These are phyloP conservation scores for Castanea mollissima DNA, from an alignment of 306 rosid genomes.

Conservation along the genomic window DNA sequence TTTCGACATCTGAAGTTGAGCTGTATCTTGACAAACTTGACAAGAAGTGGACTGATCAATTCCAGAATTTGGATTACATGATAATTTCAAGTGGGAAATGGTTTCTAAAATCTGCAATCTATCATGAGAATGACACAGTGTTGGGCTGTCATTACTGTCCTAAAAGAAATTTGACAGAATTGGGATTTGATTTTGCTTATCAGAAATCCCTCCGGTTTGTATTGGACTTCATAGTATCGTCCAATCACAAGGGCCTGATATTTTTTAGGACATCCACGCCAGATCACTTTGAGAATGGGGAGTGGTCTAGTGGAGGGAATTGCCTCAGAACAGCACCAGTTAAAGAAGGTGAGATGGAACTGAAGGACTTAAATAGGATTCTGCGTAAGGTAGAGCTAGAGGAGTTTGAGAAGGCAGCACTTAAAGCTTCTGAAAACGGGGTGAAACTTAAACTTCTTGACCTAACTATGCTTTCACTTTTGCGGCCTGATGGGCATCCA, in stretches of 20 bases:
- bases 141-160: constrained; percentile 87
- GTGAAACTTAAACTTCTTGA: constrained; percentile 73
- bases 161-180: constrained; percentile 56
- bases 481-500: constrained; percentile 99
- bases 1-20: constrained; percentile 88
- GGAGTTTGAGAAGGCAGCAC: constrained; percentile 55
- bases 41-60: constrained; percentile 59
- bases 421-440: constrained; percentile 53
- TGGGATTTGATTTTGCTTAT: constrained; percentile 81
- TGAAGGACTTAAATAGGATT: constrained; percentile 49
- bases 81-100: constrained; percentile 89
- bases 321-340: constrained; percentile 72
- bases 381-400: constrained; percentile 68
- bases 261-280: constrained; percentile 86
- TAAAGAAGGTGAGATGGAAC: constrained; percentile 70
- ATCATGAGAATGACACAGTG: constrained; percentile 63
- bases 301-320: constrained; percentile 89
- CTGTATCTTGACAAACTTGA: constrained; percentile 73
- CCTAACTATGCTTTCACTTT: constrained; percentile 50
- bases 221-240: constrained; percentile 52
- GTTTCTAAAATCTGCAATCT: constrained; percentile 88
- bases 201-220: constrained; percentile 70
- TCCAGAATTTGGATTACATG: constrained; percentile 59
- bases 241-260: constrained; percentile 76
- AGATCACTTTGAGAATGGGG: constrained; percentile 93